Base-by-base conservation (phyloP, 2,329 filamentous ascomycete genomes). In the Clonostachys chloroleuca region DNA sequence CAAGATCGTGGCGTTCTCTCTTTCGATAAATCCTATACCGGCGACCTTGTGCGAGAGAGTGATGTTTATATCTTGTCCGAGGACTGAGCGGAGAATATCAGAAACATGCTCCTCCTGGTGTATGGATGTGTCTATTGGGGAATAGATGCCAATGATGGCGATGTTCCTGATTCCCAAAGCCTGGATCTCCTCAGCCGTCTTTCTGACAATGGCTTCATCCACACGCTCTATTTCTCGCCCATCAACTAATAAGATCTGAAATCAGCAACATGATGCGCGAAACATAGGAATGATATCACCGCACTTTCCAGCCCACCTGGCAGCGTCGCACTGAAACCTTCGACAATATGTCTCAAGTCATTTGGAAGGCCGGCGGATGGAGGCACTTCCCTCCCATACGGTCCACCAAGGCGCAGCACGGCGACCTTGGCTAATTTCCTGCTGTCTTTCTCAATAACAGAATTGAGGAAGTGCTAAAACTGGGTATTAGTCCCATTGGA, bases 1-100 rank as follows among this genome's bases (percentile, higher is more conserved):
- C 41, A 80, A 63, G 17, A 80, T 77, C 3, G 74, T 73, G 5
- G 77, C 76, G 59, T 80, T 80, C 54, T 80, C 77, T n/a, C 77
- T 51, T 51, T 70, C 67, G 10, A 75, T 51, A 1, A 75, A 55
- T 1, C 74, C 74, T 0, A 68, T 66, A 2, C 66, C 66, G 1
- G 68, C 72, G 17, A 76, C 69, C 20, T 67, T 59, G 36, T 68
- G 64, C 1, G 71, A 73, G 49, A 68, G 73, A 1, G 73, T 67
- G 1, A 74, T 59, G 1, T 60, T 56, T 0, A 72, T 50, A 5
- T 51, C 52, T 5, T 67, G 49, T 0, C 62, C 59, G n/a, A 74
- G 55, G 24, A 30, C 24, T 30, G 24, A 30, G 24, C 24, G 9
- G 24, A 30, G 24, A 5, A 74, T 56, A 8, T 51, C 52, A 49